Evolutionary conservation across 768 basidiomycete species (phyloP), one percentile per base, ranked within the genome.

Genomic region (Suillus weaverae): DNA sequence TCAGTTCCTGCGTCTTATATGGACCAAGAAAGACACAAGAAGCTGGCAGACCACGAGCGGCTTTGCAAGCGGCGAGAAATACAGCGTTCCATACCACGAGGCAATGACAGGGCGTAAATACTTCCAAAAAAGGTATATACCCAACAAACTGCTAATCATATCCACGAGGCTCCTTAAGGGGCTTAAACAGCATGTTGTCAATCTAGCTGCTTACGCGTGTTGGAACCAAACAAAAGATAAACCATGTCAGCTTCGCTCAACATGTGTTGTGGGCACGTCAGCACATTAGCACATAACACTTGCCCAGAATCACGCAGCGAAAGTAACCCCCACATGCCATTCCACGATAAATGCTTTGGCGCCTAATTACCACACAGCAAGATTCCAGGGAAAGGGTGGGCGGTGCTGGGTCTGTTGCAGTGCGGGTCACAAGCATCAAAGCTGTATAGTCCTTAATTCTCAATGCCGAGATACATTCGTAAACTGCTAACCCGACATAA

Each of bases 1-100:
- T 74, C 65, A 70, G 64, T 66, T 65, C 66, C 64, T 53, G 57
- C 56, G 67, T 55, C 69, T 66, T 68, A 60, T 60, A 66, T 57
- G 63, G 57, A 64, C 22, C 66, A 66, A 70, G 63, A 68, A 35
- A 61, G 30, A 33, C 53, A 62, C 51, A 67, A 51, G 62, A 55
- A 50, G 63, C 33, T 71, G 54, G 44, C 26, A 30, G 16, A 20
- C 26, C 53, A 54, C 53, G 53, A 54, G 53, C 53, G 53, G 53
- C 53, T 54, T n/a, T 54, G 11, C 32, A 54, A 41, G 30, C 39
- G 11, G 57, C 57, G 30, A 59, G 56, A 59, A 18, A 39, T 57
- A 59, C 36, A 22, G n/a, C 35, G 54, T 57, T 50, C 3, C 57
- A 30, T 41, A 41, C 39, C 57, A 59, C 57, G 57, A 59, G 57